These are phyloP conservation scores for Scheffersomyces quercinus DNA, from an alignment of 1,139 yeast species.

Conservation along the genomic window DNA sequence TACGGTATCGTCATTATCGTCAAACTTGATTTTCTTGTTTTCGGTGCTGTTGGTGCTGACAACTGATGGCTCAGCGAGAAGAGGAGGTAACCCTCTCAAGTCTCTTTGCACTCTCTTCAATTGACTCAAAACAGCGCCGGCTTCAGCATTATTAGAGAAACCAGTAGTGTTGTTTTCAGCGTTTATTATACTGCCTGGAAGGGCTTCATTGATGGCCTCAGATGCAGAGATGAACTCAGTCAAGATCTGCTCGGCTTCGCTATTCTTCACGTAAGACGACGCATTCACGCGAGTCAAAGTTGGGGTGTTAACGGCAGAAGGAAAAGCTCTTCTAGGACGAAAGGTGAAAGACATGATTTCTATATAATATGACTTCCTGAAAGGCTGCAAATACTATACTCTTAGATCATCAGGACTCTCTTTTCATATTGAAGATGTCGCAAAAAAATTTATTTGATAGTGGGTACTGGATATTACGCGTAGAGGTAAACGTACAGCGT, in stretches of 20 bases:
- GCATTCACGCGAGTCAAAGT: conserved; percentile 41
- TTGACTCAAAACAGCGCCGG: conserved; percentile 52
- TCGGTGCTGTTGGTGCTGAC: conserved; percentile 16
- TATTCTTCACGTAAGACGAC: conserved; percentile 28
- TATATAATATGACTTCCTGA: background rate
- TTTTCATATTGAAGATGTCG: too few relatives aligned
- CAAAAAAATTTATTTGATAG: too few relatives aligned
- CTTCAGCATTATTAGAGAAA: conserved; percentile 21
- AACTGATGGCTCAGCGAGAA: conserved; percentile 27
- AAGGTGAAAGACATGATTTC: conserved; percentile 11
- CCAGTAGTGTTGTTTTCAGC: conserved; percentile 16
- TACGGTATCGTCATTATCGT: conserved; percentile 16
- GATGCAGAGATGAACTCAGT: conserved; percentile 47
- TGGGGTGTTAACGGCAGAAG: conserved; percentile 52
- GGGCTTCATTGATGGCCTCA: conserved; percentile 13
- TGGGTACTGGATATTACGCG: too few relatives aligned
- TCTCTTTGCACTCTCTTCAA: conserved; percentile 68
- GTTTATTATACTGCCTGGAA: conserved; percentile 9
- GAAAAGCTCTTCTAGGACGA: conserved; percentile 36
- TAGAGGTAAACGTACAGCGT: too few relatives aligned
- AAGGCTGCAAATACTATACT: too few relatives aligned
- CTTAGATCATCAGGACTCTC: too few relatives aligned
- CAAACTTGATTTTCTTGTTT: conserved; percentile 28
- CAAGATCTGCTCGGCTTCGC: conserved; percentile 47
- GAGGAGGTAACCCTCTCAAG: conserved; percentile 72